These are phyloP conservation scores for Phytophthora syringae DNA, from an alignment of 352 stramenopile species.

Conservation along the genomic window DNA sequence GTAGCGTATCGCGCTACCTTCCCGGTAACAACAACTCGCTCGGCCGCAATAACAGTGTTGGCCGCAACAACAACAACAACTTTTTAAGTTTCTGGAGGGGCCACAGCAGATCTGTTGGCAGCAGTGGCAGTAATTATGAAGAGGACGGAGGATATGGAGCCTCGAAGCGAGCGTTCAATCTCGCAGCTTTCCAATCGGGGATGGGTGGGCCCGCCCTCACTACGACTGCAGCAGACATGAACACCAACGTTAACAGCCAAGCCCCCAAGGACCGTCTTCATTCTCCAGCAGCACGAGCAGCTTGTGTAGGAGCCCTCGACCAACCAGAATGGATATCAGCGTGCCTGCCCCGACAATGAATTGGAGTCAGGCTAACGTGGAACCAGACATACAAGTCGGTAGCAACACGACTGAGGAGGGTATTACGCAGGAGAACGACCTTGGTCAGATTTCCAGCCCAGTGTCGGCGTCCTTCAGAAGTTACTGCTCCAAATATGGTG, in stretches of 20 bases:
- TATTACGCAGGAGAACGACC: constrained; percentile 19
- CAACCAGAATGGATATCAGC: constrained; percentile 30
- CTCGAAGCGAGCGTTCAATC: constrained; percentile 53
- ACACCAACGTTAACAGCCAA: constrained; percentile 18
- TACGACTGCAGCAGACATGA: constrained; percentile 16
- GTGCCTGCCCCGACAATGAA: constrained; percentile 28
- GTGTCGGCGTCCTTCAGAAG: constrained; percentile 65
- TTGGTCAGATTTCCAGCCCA: constrained; percentile 35
- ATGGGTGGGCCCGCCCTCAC: constrained; percentile 4
- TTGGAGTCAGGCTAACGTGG: constrained; percentile 54
- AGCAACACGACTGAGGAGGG: constrained; percentile 22
- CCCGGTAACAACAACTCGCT: constrained; percentile 22
- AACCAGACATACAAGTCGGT: constrained; percentile 11
- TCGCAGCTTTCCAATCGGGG: constrained; percentile 60
- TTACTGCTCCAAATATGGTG: constrained; percentile 89
- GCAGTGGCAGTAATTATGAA: constrained; percentile 17
- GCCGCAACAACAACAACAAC: constrained; percentile 23
- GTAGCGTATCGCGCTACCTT: constrained; percentile 8
- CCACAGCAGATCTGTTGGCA: constrained; percentile 29
- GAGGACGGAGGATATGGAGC: constrained; percentile 43
- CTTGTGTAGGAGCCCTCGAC: constrained; percentile 26
- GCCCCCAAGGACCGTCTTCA: constrained; percentile 29
- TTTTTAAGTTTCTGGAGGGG: constrained; percentile 12
- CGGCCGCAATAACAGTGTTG: constrained; percentile 24
- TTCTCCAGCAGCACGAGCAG: constrained; percentile 39